These are phyloP conservation scores for Sequoiadendron giganteum DNA, from an alignment of 75 land plant genomes.

Conservation along the genomic window DNA sequence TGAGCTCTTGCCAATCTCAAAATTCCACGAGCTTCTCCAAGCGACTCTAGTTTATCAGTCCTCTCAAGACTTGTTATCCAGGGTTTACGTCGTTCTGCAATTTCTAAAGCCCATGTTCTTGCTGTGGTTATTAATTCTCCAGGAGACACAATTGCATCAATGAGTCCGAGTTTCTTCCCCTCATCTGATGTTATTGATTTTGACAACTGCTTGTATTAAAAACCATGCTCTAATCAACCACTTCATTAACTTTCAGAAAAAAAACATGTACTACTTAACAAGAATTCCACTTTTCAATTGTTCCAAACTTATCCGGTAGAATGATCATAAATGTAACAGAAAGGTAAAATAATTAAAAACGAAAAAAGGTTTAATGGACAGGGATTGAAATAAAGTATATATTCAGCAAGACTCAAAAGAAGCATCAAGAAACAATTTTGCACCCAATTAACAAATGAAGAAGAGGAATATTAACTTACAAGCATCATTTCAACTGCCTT, in stretches of 20 bases:
- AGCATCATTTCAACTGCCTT: conserved; percentile 95
- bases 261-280: not conserved
- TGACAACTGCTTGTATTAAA: conserved; percentile 55
- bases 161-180: conserved; percentile 77
- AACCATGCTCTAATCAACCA: not conserved
- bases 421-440: not conserved
- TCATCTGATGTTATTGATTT: conserved; percentile 79
- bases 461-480: conserved; percentile 40
- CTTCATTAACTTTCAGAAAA: not conserved
- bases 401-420: not conserved
- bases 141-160: conserved; percentile 74
- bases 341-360: not conserved
- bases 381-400: not conserved
- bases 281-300: not conserved
- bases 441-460: not conserved
- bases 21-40: conserved; percentile 75
- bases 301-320: not conserved
- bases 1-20: conserved; percentile 69
- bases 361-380: not conserved
- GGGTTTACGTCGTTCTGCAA: conserved; percentile 81
- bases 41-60: conserved; percentile 78
- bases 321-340: not conserved
- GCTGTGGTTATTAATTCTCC: conserved; percentile 63
- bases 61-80: conserved; percentile 67
- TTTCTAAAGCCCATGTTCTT: conserved; percentile 83